Conservation (phyloP, 768 basidiomycete species). For the Solioccasus polychromus region DNA sequence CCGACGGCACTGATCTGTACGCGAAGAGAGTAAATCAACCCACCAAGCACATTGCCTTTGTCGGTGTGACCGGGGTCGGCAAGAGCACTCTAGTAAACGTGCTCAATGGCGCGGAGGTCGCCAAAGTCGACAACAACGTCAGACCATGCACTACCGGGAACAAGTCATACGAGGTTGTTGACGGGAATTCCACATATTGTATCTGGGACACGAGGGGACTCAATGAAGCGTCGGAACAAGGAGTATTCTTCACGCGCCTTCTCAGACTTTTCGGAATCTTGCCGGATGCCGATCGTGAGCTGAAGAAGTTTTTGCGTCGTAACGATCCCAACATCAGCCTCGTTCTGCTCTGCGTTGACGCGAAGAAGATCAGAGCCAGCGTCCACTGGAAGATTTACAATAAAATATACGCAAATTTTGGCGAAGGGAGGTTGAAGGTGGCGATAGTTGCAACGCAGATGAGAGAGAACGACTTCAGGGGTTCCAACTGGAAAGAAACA, state of each 20-base stretch:
- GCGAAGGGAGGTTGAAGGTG: constrained; percentile 5
- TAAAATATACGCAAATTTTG: constrained; percentile 17
- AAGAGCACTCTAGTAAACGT: constrained; percentile 29
- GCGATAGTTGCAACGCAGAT: constrained; percentile 19
- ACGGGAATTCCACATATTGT: constrained; percentile 6
- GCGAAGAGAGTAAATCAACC: constrained; percentile 1
- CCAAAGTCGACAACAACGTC: constrained; percentile 16
- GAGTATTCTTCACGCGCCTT: neutral
- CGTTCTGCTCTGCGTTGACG: constrained; percentile 22
- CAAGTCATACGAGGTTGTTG: constrained; percentile 6
- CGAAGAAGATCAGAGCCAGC: constrained; percentile 14
- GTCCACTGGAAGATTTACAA: constrained; percentile 21
- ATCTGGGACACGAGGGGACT: constrained; percentile 28
- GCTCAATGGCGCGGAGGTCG: constrained; percentile 14
- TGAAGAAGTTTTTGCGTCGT: constrained; percentile 15
- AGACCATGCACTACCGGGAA: constrained; percentile 18
- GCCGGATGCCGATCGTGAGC: constrained; percentile 16
- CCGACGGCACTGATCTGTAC: neutral
- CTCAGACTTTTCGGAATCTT: constrained; percentile 1
- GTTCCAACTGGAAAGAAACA: constrained; percentile 15
- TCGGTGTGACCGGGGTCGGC: constrained; percentile 23
- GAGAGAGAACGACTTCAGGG: constrained; percentile 4
- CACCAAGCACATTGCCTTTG: constrained; percentile 18
- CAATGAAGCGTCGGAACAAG: constrained; percentile 16
- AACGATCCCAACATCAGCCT: constrained; percentile 12